Percentiles rank a stretch among this genome's conserved stretches.
Conservation (phyloP, 257 asterid species). For the Solanum ahanhuiri region DNA sequence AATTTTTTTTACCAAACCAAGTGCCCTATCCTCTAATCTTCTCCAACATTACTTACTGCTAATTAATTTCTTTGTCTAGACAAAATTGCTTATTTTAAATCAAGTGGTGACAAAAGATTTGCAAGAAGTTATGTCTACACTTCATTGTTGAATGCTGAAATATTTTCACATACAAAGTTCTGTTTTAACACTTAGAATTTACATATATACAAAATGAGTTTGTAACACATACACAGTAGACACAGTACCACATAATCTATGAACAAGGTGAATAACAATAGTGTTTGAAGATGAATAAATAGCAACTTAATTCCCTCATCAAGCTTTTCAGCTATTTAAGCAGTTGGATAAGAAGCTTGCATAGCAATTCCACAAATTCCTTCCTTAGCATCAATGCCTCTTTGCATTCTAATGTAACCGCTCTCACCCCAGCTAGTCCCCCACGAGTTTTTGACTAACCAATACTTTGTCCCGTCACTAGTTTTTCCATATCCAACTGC, state of each 20-base stretch:
- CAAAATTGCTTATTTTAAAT: neutral
- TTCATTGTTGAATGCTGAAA: too few relatives aligned
- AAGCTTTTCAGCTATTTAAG: neutral
- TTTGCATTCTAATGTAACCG: neutral
- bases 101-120: too few relatives aligned
- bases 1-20: accelerated
- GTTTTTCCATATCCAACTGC: neutral
- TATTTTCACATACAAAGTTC: too few relatives aligned
- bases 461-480: neutral
- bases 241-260: neutral
- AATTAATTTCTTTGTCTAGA: neutral
- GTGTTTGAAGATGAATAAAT: neutral
- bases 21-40: neutral
- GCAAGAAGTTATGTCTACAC: too few relatives aligned
- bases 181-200: too few relatives aligned
- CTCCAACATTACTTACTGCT: neutral
- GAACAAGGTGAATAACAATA: neutral
- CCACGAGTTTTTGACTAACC: neutral
- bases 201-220: too few relatives aligned
- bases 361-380: neutral
- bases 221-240: neutral
- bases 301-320: neutral
- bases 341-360: neutral
- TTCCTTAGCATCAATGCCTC: neutral
- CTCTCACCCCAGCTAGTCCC: neutral